These are phyloP conservation scores for Biscutella auriculata DNA, from an alignment of 441 rosid genomes.

Conservation along the genomic window DNA sequence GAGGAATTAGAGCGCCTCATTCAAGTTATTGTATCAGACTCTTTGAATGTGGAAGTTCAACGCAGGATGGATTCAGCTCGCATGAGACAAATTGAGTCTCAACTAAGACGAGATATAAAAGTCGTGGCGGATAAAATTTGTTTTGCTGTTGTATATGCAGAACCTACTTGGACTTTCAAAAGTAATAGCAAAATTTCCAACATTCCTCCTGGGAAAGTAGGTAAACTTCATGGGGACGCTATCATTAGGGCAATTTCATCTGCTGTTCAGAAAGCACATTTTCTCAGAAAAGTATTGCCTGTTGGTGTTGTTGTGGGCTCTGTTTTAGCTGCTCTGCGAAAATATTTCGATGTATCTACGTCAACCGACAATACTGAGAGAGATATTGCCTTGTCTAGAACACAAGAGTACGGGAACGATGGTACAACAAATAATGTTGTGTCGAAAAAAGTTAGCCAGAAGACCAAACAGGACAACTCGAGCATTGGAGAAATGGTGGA, in stretches of 20 bases:
- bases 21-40: constrained; percentile 46
- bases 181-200: constrained; percentile 18
- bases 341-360: constrained; percentile 49
- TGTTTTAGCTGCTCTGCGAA: constrained; percentile 82
- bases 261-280: constrained; percentile 52
- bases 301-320: constrained; percentile 81
- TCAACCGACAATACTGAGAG: constrained; percentile 22
- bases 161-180: constrained; percentile 30
- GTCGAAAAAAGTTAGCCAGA: constrained; percentile 18
- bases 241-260: constrained; percentile 60
- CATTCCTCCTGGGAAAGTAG: constrained; percentile 33
- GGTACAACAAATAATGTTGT: constrained; percentile 17
- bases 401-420: constrained; percentile 20
- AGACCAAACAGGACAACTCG: constrained; percentile 13
- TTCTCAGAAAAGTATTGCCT: constrained; percentile 68
- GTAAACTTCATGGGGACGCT: constrained; percentile 50
- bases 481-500: constrained; percentile 23
- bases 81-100: constrained; percentile 43
- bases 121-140: constrained; percentile 63
- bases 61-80: constrained; percentile 54
- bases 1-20: constrained; percentile 45
- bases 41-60: constrained; percentile 67
- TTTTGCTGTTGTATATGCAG: constrained; percentile 32
- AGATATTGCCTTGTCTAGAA: constrained; percentile 20
- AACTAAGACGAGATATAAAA: constrained; percentile 56